Conservation (phyloP, 129 eudicot genomes). For the Ambrosia trifida region DNA sequence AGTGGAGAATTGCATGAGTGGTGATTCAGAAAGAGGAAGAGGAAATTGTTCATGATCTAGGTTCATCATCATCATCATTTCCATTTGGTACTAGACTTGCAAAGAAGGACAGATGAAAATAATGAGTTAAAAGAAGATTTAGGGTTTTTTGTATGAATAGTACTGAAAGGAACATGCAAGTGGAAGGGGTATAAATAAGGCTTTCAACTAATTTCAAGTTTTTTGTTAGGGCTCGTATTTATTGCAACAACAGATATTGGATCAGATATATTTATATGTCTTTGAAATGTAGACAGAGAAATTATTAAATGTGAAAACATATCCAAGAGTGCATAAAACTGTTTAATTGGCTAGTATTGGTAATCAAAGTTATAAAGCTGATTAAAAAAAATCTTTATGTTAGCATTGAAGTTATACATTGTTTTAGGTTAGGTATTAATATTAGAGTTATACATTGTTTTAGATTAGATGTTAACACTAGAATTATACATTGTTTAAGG, state of each 20-base stretch:
- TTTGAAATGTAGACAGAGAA: neutral
- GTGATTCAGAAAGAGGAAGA: slow-evolving; percentile 35
- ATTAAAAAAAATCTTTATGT: too few species aligned
- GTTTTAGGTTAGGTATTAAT: too few species aligned
- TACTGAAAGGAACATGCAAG: slow-evolving; percentile 38
- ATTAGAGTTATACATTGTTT: too few species aligned
- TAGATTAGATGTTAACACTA: too few species aligned
- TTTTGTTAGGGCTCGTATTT: slow-evolving; percentile 26
- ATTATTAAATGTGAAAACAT: too few species aligned
- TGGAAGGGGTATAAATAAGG: slow-evolving; percentile 42
- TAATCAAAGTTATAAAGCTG: too few species aligned
- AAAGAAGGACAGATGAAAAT: neutral
- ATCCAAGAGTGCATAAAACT: too few species aligned
- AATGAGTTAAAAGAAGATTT: slow-evolving; percentile 12
- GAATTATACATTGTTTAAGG: too few species aligned
- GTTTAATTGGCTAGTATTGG: too few species aligned
- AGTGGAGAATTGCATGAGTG: slow-evolving; percentile 32
- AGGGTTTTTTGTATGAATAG: slow-evolving; percentile 37
- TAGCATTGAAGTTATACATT: too few species aligned
- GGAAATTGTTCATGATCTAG: slow-evolving; percentile 34
- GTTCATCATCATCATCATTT: slow-evolving; percentile 45
- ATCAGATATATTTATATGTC: neutral
- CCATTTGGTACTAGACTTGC: slow-evolving; percentile 33
- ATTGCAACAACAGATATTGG: slow-evolving; percentile 29
- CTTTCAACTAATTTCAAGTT: neutral